Base-by-base conservation (phyloP, 768 basidiomycete species). In the Pleurotus giganteus region DNA sequence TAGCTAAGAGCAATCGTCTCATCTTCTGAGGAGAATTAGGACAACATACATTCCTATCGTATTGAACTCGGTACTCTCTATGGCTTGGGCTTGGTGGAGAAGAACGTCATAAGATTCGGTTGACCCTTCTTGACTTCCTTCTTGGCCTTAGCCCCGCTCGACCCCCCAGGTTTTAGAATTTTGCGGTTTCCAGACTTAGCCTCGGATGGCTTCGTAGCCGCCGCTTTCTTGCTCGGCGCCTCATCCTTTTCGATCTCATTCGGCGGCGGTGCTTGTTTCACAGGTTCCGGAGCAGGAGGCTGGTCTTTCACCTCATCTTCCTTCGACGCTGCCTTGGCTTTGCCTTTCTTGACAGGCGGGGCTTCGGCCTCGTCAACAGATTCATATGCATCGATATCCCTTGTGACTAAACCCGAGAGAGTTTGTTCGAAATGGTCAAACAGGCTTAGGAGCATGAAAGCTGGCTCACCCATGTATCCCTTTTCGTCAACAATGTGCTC, bases 321-420 rank as follows among this genome's bases (percentile, higher is more conserved):
- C 34, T 43, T 28, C 19, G 11, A 31, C 21, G 21, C 67, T 29
- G 60, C 59, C 59, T 69, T 73, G 19, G 55, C 58, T 56, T 71
- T 70, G 2, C 64, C 55, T 54, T 53, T 28, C 26, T 58, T 54
- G 57, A 59, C 56, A 28, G 59, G 56, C 24, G 66, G 75, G 2
- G 68, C 66, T 55, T 79, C 84, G 19, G 76, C 82, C 26, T 85
- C 87, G 6, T 80, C 80, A 6, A 87, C 86, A 7, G 89, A 90
- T 68, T 93, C 90, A 63, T 89, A 92, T 15, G 82, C 83, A 5
- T 88, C 88, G 64, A 89, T 88, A 64, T 92, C 91, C 64, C 89
- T 86, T 32, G 79, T 85, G 13, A 81, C 91, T 92, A 59, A 0
- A 49, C 41, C 8, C 36, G 34, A 24, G 15, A 11, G 34, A 15